Base-by-base conservation (phyloP, 1,284 basidiomycete species). In the Puccinia coronata region DNA sequence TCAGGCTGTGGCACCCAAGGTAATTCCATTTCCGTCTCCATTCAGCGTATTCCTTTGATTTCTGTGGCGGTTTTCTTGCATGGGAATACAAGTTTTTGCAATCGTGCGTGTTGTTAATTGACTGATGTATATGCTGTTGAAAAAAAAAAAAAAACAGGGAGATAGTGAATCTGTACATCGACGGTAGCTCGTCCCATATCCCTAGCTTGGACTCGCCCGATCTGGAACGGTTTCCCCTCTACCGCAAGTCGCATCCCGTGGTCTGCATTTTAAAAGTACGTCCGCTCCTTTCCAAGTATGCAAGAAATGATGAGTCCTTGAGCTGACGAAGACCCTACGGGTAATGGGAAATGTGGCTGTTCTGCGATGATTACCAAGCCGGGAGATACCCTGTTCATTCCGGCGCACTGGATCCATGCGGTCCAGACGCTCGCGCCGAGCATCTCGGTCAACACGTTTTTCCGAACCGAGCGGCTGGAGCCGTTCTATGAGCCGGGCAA, bases 1-100 rank as follows among this genome's bases (percentile, higher is more conserved):
- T 81, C 70, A 43, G 71, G 36, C 59, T 81, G 18, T 81, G 79
- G 79, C 79, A 81, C 53, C 79, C 79, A 57, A 74, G 71, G 79
- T 81, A 76, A 61, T 9, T 53, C 55, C 28, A 39, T 3, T 25
- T 36, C 47, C 18, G 18, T 2, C 36, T n/a, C 47, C 20, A 72
- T 51, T 43, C 34, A 23, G 4, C 25, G 12, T 20, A 12, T 25
- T 55, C 57, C 43, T 72, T 53, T 51, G 47, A 67, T 28, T 67
- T 67, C 9, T 4, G 16, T 9, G 12, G 9, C 39, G 23, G 4
- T 11, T n/a, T 43, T 70, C 67, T 43, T 49, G 5, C n/a, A n/a
- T n/a, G n/a, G n/a, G n/a, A n/a, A n/a, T n/a, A n/a, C n/a, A n/a
- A n/a, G n/a, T n/a, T n/a, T n/a, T n/a, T n/a, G n/a, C n/a, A n/a